These are phyloP conservation scores for Fusarium veterinarium DNA, from an alignment of 2,329 filamentous ascomycete species.

Conservation along the genomic window DNA sequence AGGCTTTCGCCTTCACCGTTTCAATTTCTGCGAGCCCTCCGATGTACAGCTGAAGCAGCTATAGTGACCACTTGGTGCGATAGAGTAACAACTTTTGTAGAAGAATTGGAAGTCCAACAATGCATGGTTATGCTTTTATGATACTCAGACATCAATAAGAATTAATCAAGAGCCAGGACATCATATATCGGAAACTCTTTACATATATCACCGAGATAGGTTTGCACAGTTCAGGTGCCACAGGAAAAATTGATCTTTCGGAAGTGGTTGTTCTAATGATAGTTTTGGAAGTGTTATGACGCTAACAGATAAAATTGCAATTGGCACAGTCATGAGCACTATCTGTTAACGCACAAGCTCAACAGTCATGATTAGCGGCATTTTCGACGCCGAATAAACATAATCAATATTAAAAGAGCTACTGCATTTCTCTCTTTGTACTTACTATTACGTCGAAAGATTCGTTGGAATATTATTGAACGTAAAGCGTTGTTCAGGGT, in stretches of 20 bases:
- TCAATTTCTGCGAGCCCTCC: neutral
- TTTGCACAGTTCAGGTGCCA: rapidly evolving
- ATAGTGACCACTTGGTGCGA: no score
- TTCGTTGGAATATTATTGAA: no score
- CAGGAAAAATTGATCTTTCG: rapidly evolving
- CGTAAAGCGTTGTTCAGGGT: neutral
- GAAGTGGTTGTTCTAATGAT: neutral
- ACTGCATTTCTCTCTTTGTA: neutral
- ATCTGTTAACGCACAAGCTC: neutral
- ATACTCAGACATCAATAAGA: no score
- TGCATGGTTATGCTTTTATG: no score
- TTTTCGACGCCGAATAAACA: no score
- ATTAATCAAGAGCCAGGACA: no score
- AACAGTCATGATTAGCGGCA: rapidly evolving
- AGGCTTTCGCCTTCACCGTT: rapidly evolving
- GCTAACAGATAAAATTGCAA: no score
- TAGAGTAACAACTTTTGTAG: neutral
- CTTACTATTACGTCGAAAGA: rapidly evolving
- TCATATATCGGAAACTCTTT: rapidly evolving
- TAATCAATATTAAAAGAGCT: rapidly evolving
- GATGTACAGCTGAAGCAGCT: rapidly evolving
- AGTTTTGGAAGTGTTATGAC: no score
- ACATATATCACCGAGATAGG: rapidly evolving
- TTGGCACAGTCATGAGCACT: rapidly evolving
- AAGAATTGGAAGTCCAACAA: neutral